Percentiles rank a stretch among this genome's conserved stretches.
phyloP scores from a whole-genome alignment of 371 early-diverging fungal species.

The Rhizomucor miehei region DNA sequence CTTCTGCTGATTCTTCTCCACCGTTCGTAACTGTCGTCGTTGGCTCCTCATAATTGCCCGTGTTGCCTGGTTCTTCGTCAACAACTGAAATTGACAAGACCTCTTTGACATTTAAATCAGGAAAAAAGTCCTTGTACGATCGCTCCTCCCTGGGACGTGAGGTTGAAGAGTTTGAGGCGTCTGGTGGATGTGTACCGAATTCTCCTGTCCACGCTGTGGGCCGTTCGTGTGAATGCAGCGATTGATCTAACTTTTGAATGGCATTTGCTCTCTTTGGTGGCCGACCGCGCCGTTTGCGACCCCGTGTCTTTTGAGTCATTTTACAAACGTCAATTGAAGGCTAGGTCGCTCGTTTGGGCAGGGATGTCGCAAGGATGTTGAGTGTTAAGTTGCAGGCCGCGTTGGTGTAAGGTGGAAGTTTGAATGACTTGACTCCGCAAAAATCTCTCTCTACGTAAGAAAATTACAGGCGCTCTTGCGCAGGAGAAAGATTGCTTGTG shows the following conservation, averaged over 20 bases:
- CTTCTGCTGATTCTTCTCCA: not conserved
- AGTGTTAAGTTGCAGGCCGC: too few species aligned
- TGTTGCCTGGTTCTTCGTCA: not conserved
- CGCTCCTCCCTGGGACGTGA: slow-evolving; percentile 79
- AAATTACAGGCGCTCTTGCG: too few species aligned
- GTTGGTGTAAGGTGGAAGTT: too few species aligned
- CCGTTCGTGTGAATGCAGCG: not conserved
- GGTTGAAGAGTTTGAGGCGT: slow-evolving; percentile 3
- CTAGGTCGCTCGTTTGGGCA: too few species aligned
- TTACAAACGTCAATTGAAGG: too few species aligned
- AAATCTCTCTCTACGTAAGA: too few species aligned
- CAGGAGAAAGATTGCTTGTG: too few species aligned
- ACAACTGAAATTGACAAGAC: slow-evolving; percentile 44
- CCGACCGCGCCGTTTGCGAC: slow-evolving; percentile 15
- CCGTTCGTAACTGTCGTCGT: not conserved
- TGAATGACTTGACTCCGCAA: too few species aligned
- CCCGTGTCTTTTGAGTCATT: slow-evolving; percentile 19
- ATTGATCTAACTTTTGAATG: not conserved
- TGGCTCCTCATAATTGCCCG: not conserved
- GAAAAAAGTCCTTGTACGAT: slow-evolving; percentile 76
- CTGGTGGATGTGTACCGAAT: slow-evolving; percentile 1
- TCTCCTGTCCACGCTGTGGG: not conserved
- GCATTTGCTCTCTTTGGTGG: slow-evolving; percentile 10
- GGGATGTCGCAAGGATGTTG: too few species aligned
- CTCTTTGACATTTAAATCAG: slow-evolving; percentile 65